Percentiles rank a stretch among this genome's conserved stretches.
Conservation (phyloP, 1,284 basidiomycete species). For the Ustilago shanxiensis region DNA sequence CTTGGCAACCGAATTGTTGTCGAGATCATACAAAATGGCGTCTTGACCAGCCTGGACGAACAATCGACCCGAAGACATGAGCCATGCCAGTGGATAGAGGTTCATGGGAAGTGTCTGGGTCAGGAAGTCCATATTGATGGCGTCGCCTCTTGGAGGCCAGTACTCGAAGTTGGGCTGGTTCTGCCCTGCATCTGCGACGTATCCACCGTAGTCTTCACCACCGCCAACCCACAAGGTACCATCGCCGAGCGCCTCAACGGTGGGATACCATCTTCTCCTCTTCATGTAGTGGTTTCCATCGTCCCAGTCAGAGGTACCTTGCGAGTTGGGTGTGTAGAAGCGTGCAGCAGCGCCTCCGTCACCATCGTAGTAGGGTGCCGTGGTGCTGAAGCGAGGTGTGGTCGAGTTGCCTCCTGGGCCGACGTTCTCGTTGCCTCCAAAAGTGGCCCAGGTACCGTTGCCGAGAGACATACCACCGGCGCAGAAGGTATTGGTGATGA, state of each 20-base stretch:
- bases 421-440: slow-evolving; percentile 68
- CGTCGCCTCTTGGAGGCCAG: slow-evolving; percentile 41
- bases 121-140: slow-evolving; percentile 46
- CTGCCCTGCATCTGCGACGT: slow-evolving; percentile 30
- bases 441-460: slow-evolving; percentile 67
- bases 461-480: slow-evolving; percentile 67
- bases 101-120: slow-evolving; percentile 49
- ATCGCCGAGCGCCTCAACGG: slow-evolving; percentile 46
- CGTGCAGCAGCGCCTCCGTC: slow-evolving; percentile 48
- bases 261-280: slow-evolving; percentile 47
- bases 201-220: slow-evolving; percentile 47
- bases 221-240: slow-evolving; percentile 45
- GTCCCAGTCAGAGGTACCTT: slow-evolving; percentile 28
- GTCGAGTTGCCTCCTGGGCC: slow-evolving; percentile 54
- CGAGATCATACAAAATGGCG: slow-evolving; percentile 43
- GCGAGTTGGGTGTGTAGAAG: slow-evolving; percentile 38
- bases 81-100: slow-evolving; percentile 61
- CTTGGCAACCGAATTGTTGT: slow-evolving; percentile 32
- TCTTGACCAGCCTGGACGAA: slow-evolving; percentile 60
- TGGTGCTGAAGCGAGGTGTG: slow-evolving; percentile 31
- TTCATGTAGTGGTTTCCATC: slow-evolving; percentile 42
- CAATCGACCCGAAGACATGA: slow-evolving; percentile 56
- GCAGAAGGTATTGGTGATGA: slow-evolving; percentile 70
- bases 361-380: slow-evolving; percentile 40
- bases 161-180: slow-evolving; percentile 53